Base-by-base conservation (phyloP, 805 yeast species). In the Ogataea chonburiensis region DNA sequence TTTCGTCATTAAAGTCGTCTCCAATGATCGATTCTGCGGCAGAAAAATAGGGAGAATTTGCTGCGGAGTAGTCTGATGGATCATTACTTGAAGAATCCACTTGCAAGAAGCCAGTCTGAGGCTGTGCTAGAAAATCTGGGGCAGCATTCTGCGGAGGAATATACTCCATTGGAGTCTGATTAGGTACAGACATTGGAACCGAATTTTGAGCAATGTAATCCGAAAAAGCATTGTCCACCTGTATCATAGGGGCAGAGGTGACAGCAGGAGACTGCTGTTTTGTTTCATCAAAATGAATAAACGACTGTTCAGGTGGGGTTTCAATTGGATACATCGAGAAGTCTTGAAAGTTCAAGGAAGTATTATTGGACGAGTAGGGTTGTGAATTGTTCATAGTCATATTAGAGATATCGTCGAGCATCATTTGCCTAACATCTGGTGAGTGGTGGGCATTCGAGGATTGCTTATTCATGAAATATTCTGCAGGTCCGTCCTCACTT, bases 41-140 rank as follows among this genome's bases (percentile, higher is more conserved):
- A 3, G 60, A 50, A 8, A 50, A 31, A 24, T 49, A 55, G 9
- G 62, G 61, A 3, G 58, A 51, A 16, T 46, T 48, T 4, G 52
- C 30, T 9, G 44, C 46, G 1, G 62, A 52, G 7, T 47, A n/a
- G 21, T 54, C 60, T 6, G 58, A 49, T 2, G 12, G 12, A 17
- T 28, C 31, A 11, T 17, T 10, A 28, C 18, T 15, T 7, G 31
- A 18, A 5, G 31, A 17, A 11, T 42, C 46, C 3, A 31, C 33
- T 7, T 43, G 44, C 16, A 35, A 43, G 33, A 43, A 47, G 24
- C 45, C 52, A 8, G 27, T 12, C n/a, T 32, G 40, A 3, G 47
- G 38, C n/a, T 31, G 34, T n/a, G 38, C 26, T 11, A 50, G 19
- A n/a, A 37, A 38, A 7, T 23, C 17, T 8, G 36, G 19, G 16